phyloP scores from a whole-genome alignment of 768 basidiomycete species.

The Suillus spraguei region DNA sequence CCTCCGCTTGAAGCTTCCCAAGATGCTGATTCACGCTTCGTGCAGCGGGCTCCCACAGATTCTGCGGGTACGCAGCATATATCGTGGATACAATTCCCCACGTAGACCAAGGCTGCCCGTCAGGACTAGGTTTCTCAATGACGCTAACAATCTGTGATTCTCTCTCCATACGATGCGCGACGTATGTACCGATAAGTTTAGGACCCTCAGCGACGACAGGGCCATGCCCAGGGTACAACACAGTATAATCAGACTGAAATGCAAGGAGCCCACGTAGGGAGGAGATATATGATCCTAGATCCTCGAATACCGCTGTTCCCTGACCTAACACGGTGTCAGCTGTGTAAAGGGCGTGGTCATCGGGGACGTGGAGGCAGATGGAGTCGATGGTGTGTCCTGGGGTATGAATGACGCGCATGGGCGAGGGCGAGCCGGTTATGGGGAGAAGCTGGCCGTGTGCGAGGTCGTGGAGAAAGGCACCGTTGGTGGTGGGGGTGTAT shows the following conservation, averaged over 20 bases:
- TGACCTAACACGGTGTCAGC: constrained; percentile 91
- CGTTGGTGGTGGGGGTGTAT: constrained; percentile 47
- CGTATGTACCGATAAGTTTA: constrained; percentile 67
- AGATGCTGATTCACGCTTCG: constrained; percentile 70
- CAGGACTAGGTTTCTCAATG: constrained; percentile 41
- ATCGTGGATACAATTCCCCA: constrained; percentile 66
- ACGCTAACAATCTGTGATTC: constrained; percentile 75
- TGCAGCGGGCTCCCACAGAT: constrained; percentile 74
- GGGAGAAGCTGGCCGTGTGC: constrained; percentile 54
- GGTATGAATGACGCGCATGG: constrained; percentile 73
- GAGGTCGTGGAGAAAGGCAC: constrained; percentile 58
- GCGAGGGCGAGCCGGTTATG: constrained; percentile 29
- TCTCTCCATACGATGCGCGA: constrained; percentile 77
- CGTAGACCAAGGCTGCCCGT: constrained; percentile 50
- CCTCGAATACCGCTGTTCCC: constrained; percentile 88
- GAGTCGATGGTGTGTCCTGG: constrained; percentile 94
- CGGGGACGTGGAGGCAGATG: constrained; percentile 67
- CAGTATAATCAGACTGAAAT: constrained; percentile 43
- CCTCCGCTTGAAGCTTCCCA: constrained; percentile 69
- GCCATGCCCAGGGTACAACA: constrained; percentile 90
- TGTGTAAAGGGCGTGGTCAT: constrained; percentile 80
- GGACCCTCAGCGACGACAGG: constrained; percentile 69
- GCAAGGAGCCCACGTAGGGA: constrained; percentile 62
- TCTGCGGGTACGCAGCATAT: constrained; percentile 73
- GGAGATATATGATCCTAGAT: constrained; percentile 69